phyloP scores from a whole-genome alignment of 306 rosid species.

The Cucurbita argyrosperma region DNA sequence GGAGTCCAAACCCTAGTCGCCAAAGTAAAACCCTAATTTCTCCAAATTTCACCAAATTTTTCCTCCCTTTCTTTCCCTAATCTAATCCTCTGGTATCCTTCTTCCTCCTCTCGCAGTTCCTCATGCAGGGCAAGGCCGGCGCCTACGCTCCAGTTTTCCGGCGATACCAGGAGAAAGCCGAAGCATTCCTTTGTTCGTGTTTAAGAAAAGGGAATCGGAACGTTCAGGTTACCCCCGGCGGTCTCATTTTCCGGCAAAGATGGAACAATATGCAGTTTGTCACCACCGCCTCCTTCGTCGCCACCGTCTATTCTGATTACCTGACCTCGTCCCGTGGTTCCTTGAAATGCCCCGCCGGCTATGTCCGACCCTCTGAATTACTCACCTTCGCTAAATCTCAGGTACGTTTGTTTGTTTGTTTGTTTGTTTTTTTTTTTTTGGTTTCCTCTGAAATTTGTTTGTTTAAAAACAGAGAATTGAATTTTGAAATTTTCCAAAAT shows the following conservation, averaged over 20 bases:
- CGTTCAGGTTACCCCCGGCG: conserved; percentile 79
- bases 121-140: conserved; percentile 82
- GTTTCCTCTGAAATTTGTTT: too few relatives aligned
- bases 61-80: accelerated
- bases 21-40: conserved; percentile 31
- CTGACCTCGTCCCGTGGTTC: conserved; percentile 35
- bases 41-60: not conserved
- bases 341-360: conserved; percentile 53
- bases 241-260: conserved; percentile 71
- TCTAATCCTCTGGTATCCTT: not conserved
- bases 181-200: conserved; percentile 70
- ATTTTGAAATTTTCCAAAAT: too few relatives aligned
- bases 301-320: conserved; percentile 84
- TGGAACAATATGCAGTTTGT: conserved; percentile 98
- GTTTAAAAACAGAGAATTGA: not conserved
- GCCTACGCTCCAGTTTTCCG: conserved; percentile 45
- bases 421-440: not conserved
- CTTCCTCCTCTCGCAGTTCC: conserved; percentile 28
- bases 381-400: conserved; percentile 67
- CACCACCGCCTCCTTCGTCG: conserved; percentile 66
- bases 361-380: conserved; percentile 48
- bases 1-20: conserved; percentile 85
- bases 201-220: conserved; percentile 56
- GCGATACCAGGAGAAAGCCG: conserved; percentile 56
- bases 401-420: conserved; percentile 5